Conservation (phyloP, 2,329 filamentous ascomycete genomes). For the Colletotrichum falcatum region DNA sequence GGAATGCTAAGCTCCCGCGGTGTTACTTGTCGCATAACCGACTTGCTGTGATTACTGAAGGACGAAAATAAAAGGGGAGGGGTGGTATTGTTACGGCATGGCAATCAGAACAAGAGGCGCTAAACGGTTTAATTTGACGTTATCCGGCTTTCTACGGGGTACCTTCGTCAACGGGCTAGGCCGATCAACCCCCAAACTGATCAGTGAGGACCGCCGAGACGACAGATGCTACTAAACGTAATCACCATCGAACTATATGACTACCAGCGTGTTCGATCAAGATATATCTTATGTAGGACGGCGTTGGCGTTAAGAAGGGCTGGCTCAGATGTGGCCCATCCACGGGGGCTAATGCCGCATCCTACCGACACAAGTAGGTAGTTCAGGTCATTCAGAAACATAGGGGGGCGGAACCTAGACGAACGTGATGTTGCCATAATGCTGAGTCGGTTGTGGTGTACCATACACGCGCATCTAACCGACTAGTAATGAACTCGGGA, state of each 20-base stretch:
- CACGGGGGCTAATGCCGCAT: neutral
- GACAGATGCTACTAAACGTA: slow-evolving; percentile 21
- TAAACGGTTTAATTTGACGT: slow-evolving; percentile 24
- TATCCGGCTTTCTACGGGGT: slow-evolving; percentile 24
- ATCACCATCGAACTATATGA: slow-evolving; percentile 9
- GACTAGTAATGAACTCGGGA: neutral
- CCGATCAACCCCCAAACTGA: neutral
- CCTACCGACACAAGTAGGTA: neutral
- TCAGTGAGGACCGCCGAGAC: neutral
- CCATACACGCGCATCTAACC: neutral
- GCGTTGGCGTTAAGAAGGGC: neutral
- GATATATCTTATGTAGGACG: neutral
- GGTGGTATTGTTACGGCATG: slow-evolving; percentile 7
- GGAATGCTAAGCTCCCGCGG: neutral
- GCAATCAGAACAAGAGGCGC: slow-evolving; percentile 3
- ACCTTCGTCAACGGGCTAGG: slow-evolving; percentile 7
- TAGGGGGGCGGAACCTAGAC: neutral
- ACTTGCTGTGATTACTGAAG: neutral
- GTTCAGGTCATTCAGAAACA: neutral
- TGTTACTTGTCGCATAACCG: neutral
- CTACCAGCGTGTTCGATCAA: neutral
- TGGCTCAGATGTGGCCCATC: neutral
- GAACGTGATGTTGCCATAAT: slow-evolving; percentile 3
- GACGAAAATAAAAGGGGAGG: slow-evolving; percentile 1
- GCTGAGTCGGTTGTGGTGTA: neutral